phyloP scores from a whole-genome alignment of 23 red algal genomes.

The Agarophyton chilense region DNA sequence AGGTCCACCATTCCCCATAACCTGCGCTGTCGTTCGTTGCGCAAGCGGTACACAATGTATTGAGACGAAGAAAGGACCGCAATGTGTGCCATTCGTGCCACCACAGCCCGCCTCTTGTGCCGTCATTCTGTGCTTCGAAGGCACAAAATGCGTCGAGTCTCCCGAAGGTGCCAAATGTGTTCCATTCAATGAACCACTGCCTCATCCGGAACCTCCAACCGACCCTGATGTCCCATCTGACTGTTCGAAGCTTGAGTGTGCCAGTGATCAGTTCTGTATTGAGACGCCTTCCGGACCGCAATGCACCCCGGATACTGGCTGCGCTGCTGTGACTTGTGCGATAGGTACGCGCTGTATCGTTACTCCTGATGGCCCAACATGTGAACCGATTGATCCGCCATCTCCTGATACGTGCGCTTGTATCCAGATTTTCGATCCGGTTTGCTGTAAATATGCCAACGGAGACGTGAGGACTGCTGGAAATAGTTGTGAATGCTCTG shows the following conservation, averaged over 20 bases:
- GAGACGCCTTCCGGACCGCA: neutral
- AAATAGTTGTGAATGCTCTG: neutral
- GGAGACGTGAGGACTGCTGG: neutral
- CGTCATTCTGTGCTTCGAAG: neutral
- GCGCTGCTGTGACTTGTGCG: neutral
- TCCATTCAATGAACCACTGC: neutral
- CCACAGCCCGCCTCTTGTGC: neutral
- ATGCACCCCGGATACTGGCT: neutral
- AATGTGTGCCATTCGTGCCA: neutral
- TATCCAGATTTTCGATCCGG: neutral
- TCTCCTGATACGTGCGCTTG: neutral
- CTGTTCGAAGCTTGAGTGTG: neutral
- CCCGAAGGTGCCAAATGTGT: neutral
- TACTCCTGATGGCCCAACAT: neutral
- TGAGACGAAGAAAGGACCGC: neutral
- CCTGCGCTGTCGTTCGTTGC: neutral
- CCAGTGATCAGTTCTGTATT: neutral
- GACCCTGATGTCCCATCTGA: neutral
- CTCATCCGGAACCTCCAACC: neutral
- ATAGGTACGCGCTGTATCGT: neutral
- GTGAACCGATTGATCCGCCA: neutral
- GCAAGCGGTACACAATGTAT: neutral
- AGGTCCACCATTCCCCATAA: neutral
- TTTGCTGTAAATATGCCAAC: neutral
- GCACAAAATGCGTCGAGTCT: neutral